Evolutionary conservation across 495 filamentous ascomycete species (phyloP), one percentile per base, ranked within the genome.

Genomic region (Bombardia bombarda): DNA sequence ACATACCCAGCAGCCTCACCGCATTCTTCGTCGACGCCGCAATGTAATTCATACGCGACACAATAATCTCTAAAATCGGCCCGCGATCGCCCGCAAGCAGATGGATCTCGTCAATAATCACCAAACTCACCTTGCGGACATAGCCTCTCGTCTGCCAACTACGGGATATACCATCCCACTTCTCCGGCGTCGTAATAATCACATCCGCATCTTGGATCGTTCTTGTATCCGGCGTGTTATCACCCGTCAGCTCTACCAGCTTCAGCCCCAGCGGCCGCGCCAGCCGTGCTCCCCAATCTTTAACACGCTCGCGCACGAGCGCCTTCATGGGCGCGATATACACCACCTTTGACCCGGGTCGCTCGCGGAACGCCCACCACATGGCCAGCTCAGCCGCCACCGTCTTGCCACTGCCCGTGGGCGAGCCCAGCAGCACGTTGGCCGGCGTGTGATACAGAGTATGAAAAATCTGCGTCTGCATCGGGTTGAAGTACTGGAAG

Each of bases 251-350:
- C 64, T 99, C 92, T 21, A 99, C 92, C 21, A 99, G 73, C 61
- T 84, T 94, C 42, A 97, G 60, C 1, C 89, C 88, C 73, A 97
- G 83, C 6, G 86, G 84, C 5, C 64, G 66, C 5, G 88, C 85
- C n/a, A 99, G 75, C 18, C 90, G 79, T 45, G 78, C 77, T 7
- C 83, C 75, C 92, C 92, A 99, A 60, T 99, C 92, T 55, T 92
- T 83, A 17, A 99, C 92, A 58, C 92, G 83, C 60, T 99, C 92
- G 8, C 92, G 84, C 35, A 99, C 92, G 25, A 99, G 79, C 2
- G 92, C 92, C 57, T 99, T 99, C 92, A 99, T 99, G 0, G 92
- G 92, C 3, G 92, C 92, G 52, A 99, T 97, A 55, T 99, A 99
- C 19, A 99, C 90, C 2, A 99, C 90, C 66, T 99, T 99, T 3